Conservation (phyloP, 1,139 yeast species). For the Taiozyma onychis region DNA sequence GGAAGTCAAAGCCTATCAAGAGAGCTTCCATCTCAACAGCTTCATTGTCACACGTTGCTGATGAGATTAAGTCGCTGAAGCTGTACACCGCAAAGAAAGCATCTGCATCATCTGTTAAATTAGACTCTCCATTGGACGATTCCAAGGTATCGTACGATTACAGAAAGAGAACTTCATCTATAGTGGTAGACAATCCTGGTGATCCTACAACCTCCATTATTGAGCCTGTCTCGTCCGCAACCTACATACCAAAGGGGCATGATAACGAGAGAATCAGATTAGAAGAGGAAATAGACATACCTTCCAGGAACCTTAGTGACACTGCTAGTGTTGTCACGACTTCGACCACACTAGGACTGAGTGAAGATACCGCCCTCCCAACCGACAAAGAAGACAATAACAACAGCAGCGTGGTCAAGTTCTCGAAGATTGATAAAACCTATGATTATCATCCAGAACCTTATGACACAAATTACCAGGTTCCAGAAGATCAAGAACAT, state of each 20-base stretch:
- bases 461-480: neutral
- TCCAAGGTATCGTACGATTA: neutral
- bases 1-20: neutral
- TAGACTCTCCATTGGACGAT: neutral
- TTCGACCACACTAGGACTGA: neutral
- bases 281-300: conserved; percentile 19
- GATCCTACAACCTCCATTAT: conserved; percentile 18
- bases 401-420: conserved; percentile 6
- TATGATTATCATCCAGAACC: conserved; percentile 5
- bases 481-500: neutral
- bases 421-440: conserved; percentile 9
- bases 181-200: conserved; percentile 1
- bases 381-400: neutral
- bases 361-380: neutral
- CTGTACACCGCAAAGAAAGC: neutral
- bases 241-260: conserved; percentile 55
- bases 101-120: neutral
- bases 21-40: neutral
- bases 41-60: neutral
- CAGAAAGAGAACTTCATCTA: neutral
- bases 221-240: conserved; percentile 60
- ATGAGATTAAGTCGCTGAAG: neutral
- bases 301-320: conserved; percentile 4
- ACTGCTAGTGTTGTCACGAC: conserved; percentile 7
- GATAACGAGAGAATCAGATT: conserved; percentile 11